Evolutionary conservation across 441 rosid genomes (phyloP).

Genomic region (Raphanus hybrid): DNA sequence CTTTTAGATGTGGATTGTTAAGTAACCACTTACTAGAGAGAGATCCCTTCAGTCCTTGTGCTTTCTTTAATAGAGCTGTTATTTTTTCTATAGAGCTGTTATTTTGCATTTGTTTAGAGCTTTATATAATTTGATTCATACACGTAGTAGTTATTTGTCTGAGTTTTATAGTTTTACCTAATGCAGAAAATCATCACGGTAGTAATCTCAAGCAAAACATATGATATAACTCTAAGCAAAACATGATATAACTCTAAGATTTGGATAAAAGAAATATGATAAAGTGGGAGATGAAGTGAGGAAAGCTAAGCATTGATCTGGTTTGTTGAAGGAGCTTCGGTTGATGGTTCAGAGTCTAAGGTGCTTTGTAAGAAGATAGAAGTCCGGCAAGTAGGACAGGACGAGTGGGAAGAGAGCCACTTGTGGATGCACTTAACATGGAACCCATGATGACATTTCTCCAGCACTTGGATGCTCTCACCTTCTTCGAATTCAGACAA

Average conservation of each 20-base stretch:
- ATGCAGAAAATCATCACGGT: conserved; percentile 4
- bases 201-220: too few species aligned
- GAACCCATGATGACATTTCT: conserved; percentile 74
- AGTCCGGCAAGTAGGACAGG: conserved; percentile 83
- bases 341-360: conserved; percentile 12
- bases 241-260: too few species aligned
- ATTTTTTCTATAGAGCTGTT: too few species aligned
- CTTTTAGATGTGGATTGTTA: background rate
- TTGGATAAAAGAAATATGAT: background rate
- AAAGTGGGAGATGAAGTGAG: background rate
- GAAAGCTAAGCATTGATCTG: conserved; percentile 26
- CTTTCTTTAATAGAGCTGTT: background rate
- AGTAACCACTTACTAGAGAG: background rate
- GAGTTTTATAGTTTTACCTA: background rate
- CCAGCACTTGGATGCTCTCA: conserved; percentile 67
- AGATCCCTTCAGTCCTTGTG: background rate
- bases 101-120: background rate
- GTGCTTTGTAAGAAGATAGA: conserved; percentile 45
- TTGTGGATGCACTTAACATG: conserved; percentile 66
- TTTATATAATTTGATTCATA: conserved; percentile 17
- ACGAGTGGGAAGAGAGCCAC: conserved; percentile 61
- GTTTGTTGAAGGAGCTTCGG: conserved; percentile 22
- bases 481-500: conserved; percentile 78
- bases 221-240: too few species aligned
- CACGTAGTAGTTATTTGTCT: conserved; percentile 1